These are phyloP conservation scores for Coprinopsis marcescibilis DNA, from an alignment of 768 basidiomycete species.

Conservation along the genomic window DNA sequence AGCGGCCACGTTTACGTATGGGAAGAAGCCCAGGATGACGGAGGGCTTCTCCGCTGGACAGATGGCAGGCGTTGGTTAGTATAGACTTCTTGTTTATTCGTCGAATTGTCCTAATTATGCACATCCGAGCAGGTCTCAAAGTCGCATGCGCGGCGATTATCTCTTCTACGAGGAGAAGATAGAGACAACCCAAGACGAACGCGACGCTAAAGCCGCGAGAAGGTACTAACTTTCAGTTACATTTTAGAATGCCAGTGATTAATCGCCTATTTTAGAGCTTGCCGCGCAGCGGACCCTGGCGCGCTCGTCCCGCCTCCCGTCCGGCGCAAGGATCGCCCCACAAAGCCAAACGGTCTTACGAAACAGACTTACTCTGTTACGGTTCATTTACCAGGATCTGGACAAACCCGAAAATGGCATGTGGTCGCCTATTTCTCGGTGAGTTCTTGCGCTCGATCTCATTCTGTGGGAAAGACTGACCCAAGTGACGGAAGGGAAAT, in stretches of 20 bases:
- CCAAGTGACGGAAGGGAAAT: slow-evolving; percentile 41
- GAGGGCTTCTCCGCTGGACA: slow-evolving; percentile 68
- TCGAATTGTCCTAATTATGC: neutral
- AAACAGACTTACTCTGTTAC: slow-evolving; percentile 83
- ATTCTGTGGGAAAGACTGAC: slow-evolving; percentile 7
- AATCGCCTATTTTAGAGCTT: slow-evolving; percentile 35
- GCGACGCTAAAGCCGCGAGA: slow-evolving; percentile 73
- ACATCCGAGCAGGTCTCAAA: slow-evolving; percentile 60
- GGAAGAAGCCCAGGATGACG: slow-evolving; percentile 80
- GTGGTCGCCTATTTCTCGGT: slow-evolving; percentile 81
- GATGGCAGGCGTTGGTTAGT: slow-evolving; percentile 72
- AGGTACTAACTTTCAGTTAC: slow-evolving; percentile 34
- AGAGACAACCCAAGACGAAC: slow-evolving; percentile 73
- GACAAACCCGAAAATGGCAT: slow-evolving; percentile 70
- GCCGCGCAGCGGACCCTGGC: slow-evolving; percentile 55
- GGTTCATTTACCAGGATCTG: slow-evolving; percentile 56
- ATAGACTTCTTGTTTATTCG: neutral
- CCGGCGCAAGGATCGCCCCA: slow-evolving; percentile 70
- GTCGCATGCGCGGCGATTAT: slow-evolving; percentile 78
- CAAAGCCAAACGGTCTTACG: slow-evolving; percentile 75
- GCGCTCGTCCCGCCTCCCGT: slow-evolving; percentile 53
- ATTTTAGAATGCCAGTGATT: slow-evolving; percentile 10
- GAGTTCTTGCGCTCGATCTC: slow-evolving; percentile 18
- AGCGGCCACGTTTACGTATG: slow-evolving; percentile 82
- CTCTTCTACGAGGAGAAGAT: slow-evolving; percentile 83